Percentiles rank a stretch among this genome's conserved stretches.
Evolutionary conservation across 306 rosid species (phyloP).

Genomic region (Heteromeles arbutifolia): DNA sequence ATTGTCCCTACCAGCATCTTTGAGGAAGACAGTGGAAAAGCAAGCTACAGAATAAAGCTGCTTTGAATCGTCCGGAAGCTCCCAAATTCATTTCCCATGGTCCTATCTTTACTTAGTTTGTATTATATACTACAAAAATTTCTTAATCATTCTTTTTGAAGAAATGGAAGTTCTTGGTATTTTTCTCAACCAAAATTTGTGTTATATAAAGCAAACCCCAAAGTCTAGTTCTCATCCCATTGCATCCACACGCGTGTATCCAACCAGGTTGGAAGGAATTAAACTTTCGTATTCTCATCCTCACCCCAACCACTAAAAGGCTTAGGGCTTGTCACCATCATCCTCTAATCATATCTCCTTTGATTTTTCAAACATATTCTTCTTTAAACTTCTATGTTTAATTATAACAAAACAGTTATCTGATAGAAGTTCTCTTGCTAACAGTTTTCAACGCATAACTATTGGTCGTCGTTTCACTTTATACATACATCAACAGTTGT

Average conservation of each 20-base stretch:
- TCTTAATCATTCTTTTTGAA: slow-evolving; percentile 28
- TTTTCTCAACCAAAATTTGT: slow-evolving; percentile 34
- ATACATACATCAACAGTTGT: neutral
- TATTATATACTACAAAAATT: neutral
- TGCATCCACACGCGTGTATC: slow-evolving; percentile 26
- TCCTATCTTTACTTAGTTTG: neutral
- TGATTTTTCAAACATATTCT: slow-evolving; percentile 5
- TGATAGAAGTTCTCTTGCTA: neutral
- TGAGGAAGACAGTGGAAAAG: neutral
- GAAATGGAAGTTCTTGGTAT: slow-evolving; percentile 27
- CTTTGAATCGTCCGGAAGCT: neutral
- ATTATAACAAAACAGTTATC: neutral
- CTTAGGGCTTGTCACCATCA: slow-evolving; percentile 4
- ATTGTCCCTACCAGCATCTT: neutral
- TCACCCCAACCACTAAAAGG: slow-evolving; percentile 14
- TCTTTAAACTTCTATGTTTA: neutral
- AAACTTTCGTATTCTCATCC: slow-evolving; percentile 7
- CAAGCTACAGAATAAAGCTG: neutral
- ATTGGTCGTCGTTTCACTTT: neutral
- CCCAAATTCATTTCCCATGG: slow-evolving; percentile 6
- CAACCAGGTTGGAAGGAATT: slow-evolving; percentile 20
- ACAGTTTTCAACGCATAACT: neutral
- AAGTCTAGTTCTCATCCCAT: slow-evolving; percentile 11
- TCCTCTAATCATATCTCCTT: slow-evolving; percentile 8
- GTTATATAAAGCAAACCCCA: slow-evolving; percentile 17